These are phyloP conservation scores for Erysimum cheiranthoides DNA, from an alignment of 345 rosid genomes.

Conservation along the genomic window DNA sequence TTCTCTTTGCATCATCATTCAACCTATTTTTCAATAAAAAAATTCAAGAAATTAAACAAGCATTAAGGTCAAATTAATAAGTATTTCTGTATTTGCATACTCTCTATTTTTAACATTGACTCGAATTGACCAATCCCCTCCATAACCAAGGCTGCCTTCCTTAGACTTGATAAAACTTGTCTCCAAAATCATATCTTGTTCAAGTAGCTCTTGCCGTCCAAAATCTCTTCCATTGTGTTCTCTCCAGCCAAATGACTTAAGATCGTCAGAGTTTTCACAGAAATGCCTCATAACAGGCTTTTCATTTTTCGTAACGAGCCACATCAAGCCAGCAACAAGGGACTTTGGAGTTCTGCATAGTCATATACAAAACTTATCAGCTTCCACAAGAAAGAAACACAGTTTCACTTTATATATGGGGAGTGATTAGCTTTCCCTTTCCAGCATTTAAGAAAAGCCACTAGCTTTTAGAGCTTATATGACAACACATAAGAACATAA, in stretches of 20 bases:
- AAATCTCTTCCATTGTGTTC: constrained; percentile 88
- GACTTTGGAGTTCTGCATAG: constrained; percentile 73
- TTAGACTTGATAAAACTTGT: constrained; percentile 86
- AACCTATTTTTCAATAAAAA: constrained; percentile 43
- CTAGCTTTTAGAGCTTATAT: neutral
- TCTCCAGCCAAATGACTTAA: constrained; percentile 81
- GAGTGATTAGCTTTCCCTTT: constrained; percentile 3
- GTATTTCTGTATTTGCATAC: constrained; percentile 53
- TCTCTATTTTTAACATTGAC: constrained; percentile 55
- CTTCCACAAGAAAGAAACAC: neutral
- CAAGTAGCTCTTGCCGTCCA: constrained; percentile 76
- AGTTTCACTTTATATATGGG: neutral
- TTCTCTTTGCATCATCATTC: constrained; percentile 60
- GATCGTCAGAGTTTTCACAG: constrained; percentile 76
- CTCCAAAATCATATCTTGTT: constrained; percentile 66
- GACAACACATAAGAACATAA: neutral
- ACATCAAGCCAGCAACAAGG: constrained; percentile 90
- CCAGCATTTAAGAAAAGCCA: neutral
- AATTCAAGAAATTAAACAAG: neutral
- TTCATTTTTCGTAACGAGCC: constrained; percentile 81
- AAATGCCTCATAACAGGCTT: constrained; percentile 72
- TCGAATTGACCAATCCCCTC: constrained; percentile 94
- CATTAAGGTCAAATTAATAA: neutral
- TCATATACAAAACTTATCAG: constrained; percentile 28
- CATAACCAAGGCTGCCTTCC: constrained; percentile 76